Base-by-base conservation (phyloP, 2,329 filamentous ascomycete species). In the Trematosphaeria pertusa region DNA sequence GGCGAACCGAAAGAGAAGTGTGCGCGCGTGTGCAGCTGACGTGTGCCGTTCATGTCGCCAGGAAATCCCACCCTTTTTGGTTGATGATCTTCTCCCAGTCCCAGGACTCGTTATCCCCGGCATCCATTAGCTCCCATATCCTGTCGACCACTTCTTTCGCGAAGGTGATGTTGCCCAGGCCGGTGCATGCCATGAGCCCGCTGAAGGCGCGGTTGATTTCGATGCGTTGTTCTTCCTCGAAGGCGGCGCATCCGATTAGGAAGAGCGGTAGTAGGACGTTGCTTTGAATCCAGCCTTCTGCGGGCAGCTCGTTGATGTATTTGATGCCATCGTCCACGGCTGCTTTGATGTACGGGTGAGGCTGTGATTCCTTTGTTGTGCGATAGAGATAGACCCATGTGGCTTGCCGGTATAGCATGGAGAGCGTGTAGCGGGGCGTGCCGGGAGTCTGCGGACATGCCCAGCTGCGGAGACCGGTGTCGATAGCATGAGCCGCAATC, bases 391-490 rank as follows among this genome's bases (percentile, higher is more conserved):
- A 86, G 9, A 85, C 79, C 82, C 82, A 85, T 5, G 81, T 83
- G 33, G 81, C 83, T 61, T 85, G 82, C 10, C 82, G 76, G 62
- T 86, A 86, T 5, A 85, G 71, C 67, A 85, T 80, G 1, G 81
- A 81, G 34, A 82, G 75, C 22, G 73, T 78, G 69, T 78, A 83
- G 44, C 82, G 81, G 4, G 80, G 74, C 4, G 78, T 77, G 32
- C 78, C 75, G 2, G 75, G 71, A 9, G 73, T 61, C 47, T 83
- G 80, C 0, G 74, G 75, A 2, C 89, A 89, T 18, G 81, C 80
- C 91, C 91, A 96, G 11, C 83, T 80, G 5, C 85, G 81, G 41
- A 96, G 86, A 4, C 82, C 85, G 11, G 81, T 81, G 56, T 95
- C 88, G 59, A 96, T 91, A 41, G 86, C 83, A 5, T 87, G 85